These are phyloP conservation scores for Calamus simplicifolius DNA, from an alignment of 176 grass and related monocot species.

Conservation along the genomic window DNA sequence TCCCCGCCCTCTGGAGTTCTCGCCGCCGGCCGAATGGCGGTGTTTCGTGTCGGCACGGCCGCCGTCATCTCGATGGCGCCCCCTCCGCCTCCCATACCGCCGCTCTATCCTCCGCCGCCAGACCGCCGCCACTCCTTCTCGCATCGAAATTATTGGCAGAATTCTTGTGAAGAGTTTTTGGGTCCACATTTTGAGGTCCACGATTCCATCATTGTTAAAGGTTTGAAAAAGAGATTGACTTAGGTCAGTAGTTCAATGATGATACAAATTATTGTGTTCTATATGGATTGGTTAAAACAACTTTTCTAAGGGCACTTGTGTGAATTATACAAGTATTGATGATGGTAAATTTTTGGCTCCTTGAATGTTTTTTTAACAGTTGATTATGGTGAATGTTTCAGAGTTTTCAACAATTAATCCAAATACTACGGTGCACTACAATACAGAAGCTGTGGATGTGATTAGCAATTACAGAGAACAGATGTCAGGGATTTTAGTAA, in stretches of 20 bases:
- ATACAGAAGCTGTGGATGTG: slow-evolving; percentile 84
- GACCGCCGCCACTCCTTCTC: no score
- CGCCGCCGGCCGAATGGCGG: slow-evolving; percentile 28
- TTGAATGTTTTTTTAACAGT: slow-evolving; percentile 99
- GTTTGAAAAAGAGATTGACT: no score
- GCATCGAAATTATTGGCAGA: no score
- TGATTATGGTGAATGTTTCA: slow-evolving; percentile 99
- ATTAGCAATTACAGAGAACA: slow-evolving; percentile 77
- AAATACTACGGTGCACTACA: slow-evolving; percentile 95
- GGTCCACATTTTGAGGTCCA: no score
- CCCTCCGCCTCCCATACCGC: slow-evolving; percentile 17
- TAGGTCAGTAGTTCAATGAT: no score
- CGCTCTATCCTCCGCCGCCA: slow-evolving; percentile 1
- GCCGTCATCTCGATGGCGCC: slow-evolving; percentile 25
- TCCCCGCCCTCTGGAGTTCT: neutral
- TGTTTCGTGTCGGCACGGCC: slow-evolving; percentile 47
- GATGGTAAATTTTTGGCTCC: slow-evolving; percentile 81
- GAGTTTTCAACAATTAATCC: slow-evolving; percentile 98
- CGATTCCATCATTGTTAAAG: no score
- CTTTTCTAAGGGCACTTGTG: slow-evolving; percentile 21
- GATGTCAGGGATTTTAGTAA: slow-evolving; percentile 83
- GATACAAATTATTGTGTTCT: no score
- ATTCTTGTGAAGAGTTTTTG: no score
- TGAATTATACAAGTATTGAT: slow-evolving; percentile 49
- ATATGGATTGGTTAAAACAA: no score